Evolutionary conservation across 768 basidiomycete genomes (phyloP).

Genomic region (Filobasidium floriforme): DNA sequence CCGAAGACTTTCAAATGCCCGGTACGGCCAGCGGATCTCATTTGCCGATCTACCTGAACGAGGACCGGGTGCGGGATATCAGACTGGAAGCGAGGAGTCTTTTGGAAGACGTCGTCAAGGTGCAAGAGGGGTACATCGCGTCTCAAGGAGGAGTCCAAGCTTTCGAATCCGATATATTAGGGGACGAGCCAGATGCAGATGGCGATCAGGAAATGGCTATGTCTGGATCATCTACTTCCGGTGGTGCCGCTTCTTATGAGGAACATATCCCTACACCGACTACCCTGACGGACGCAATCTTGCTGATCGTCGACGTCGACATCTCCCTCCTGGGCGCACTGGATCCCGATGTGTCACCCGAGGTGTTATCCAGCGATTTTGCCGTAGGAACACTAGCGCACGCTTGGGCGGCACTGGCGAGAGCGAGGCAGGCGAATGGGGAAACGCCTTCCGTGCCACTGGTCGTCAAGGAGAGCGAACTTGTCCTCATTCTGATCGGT

Average conservation of each 20-base stretch:
- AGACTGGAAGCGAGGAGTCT: slow-evolving; percentile 33
- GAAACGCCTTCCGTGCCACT: not conserved
- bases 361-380: not conserved
- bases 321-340: slow-evolving; percentile 1
- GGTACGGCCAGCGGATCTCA: not conserved
- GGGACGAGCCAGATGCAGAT: slow-evolving; percentile 27
- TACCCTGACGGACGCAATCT: not conserved
- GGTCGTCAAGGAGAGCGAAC: not conserved
- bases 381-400: not conserved
- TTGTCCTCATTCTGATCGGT: not conserved
- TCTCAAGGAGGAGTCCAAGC: slow-evolving; percentile 4
- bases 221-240: not conserved
- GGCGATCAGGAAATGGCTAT: slow-evolving; percentile 12
- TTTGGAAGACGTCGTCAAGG: slow-evolving; percentile 31
- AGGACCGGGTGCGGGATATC: slow-evolving; percentile 18
- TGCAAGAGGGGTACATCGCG: slow-evolving; percentile 36
- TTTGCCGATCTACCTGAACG: not conserved
- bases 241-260: slow-evolving; percentile 13
- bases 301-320: slow-evolving; percentile 4
- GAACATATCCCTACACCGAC: not conserved
- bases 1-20: slow-evolving; percentile 32
- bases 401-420: not conserved
- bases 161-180: slow-evolving; percentile 5
- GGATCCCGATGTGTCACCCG: not conserved
- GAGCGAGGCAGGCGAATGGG: not conserved